Evolutionary conservation across 2,329 filamentous ascomycete genomes (phyloP).

Genomic region (Hypomyces rosellus): DNA sequence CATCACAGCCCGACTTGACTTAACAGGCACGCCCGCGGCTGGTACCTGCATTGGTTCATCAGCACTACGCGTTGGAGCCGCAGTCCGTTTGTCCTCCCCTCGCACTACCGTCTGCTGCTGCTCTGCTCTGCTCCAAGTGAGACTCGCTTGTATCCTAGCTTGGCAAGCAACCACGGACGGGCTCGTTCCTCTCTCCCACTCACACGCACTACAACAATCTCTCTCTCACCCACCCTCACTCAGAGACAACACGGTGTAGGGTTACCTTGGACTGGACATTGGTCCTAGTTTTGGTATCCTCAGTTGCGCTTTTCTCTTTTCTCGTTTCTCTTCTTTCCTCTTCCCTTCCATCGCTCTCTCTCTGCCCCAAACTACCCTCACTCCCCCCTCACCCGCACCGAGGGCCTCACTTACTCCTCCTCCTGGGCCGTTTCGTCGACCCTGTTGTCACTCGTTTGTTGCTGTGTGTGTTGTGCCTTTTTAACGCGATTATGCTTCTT

Average conservation of each 20-base stretch:
- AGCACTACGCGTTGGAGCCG: too few species aligned
- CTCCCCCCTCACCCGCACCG: neutral
- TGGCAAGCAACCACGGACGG: too few species aligned
- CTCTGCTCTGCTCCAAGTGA: too few species aligned
- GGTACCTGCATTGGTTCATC: too few species aligned
- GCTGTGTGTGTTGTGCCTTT: neutral
- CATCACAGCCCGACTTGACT: too few species aligned
- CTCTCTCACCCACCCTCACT: neutral
- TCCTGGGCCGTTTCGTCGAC: neutral
- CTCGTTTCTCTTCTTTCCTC: neutral
- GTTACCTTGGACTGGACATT: neutral
- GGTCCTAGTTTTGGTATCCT: neutral
- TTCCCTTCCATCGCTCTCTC: neutral
- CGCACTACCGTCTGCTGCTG: too few species aligned
- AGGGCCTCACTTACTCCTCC: neutral
- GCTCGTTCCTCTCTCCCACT: too few species aligned
- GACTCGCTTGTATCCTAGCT: too few species aligned
- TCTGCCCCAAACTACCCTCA: neutral
- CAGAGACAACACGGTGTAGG: neutral
- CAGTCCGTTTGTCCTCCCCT: too few species aligned
- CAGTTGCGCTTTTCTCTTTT: neutral
- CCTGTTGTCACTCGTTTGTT: neutral
- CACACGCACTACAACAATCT: neutral
- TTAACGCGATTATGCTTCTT: conserved; percentile 1
- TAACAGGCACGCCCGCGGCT: too few species aligned